These are phyloP conservation scores for Brassica incana DNA, from an alignment of 345 rosid species.

Conservation along the genomic window DNA sequence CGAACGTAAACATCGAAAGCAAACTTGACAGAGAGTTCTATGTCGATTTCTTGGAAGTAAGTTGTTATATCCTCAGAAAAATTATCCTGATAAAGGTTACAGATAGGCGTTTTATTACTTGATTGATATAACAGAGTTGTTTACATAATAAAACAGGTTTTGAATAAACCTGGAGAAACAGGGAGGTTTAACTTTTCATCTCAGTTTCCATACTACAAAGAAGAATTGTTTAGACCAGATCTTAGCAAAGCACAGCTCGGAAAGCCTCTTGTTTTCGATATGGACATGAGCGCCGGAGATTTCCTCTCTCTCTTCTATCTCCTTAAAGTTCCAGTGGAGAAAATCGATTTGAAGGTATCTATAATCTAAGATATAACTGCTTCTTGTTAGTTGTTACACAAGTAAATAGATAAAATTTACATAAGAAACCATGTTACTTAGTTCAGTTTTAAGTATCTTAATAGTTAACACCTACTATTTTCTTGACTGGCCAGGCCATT, in stretches of 20 bases:
- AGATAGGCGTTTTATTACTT: background rate
- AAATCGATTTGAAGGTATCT: conserved; percentile 66
- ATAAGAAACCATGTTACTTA: background rate
- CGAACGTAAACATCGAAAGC: conserved; percentile 47
- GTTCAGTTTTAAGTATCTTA: background rate
- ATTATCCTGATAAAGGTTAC: background rate
- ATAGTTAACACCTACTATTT: background rate
- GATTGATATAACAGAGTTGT: background rate
- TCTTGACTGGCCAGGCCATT: conserved; percentile 56
- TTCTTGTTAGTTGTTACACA: background rate
- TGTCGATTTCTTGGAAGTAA: conserved; percentile 80
- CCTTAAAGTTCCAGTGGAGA: conserved; percentile 74
- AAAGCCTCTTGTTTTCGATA: conserved; percentile 80
- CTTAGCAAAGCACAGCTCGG: conserved; percentile 53
- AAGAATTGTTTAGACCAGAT: conserved; percentile 61
- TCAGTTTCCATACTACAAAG: conserved; percentile 69
- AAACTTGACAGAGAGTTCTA: conserved; percentile 64
- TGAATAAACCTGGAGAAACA: conserved; percentile 56
- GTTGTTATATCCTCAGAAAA: conserved; percentile 21
- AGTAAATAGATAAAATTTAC: background rate
- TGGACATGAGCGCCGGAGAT: conserved; percentile 98
- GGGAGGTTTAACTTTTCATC: conserved; percentile 74
- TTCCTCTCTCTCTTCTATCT: conserved; percentile 79
- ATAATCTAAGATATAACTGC: background rate
- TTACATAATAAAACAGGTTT: conserved; percentile 49